Base-by-base conservation (phyloP, 768 basidiomycete genomes). In the Clavulina sp. region DNA sequence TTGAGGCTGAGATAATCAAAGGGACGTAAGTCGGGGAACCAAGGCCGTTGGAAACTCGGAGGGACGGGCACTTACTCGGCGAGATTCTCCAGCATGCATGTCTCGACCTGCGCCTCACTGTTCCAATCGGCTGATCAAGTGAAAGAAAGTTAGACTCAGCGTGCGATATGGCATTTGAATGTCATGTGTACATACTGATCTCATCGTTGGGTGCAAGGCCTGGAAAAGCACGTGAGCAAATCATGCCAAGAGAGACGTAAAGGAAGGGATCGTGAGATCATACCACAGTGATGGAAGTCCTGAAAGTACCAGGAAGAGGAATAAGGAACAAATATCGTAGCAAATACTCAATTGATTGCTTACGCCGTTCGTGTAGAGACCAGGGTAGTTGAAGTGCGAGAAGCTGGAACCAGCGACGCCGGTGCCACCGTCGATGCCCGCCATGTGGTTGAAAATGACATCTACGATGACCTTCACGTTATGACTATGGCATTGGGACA, bases 371-470 rank as follows among this genome's bases (percentile, higher is more conserved):
- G 47, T 28, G 40, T 57, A 61, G 9, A 54, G 47, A 16, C 58
- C 60, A 2, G 60, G 60, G 47, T 62, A 61, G 21, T 44, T 41
- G 47, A 58, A 62, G n/a, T 62, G 58, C 6, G 60, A 54, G 41
- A n/a, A 7, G 26, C 18, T 18, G n/a, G 6, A 18, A 32, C 59
- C 59, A 31, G 56, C 58, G 46, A 56, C 54, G 24, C 59, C 59
- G 19, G 52, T 54, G 5, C 59, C 59, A 1, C 4, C 18, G 51
- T 16, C 21, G 21, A 52, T 47, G 23, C 51, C 43, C 23, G 51
- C 62, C 80, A 81, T 81, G 59, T 82, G 80, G 61, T 82, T 81
- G 62, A 72, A 75, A 28, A 82, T 63, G 0, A 75, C 77, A 73
- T 61, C 68, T 31, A 69, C 66, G 34, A 78, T 74, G 47, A 78